These are phyloP conservation scores for Neonectria punicea DNA, from an alignment of 2,329 filamentous ascomycete genomes.

Conservation along the genomic window DNA sequence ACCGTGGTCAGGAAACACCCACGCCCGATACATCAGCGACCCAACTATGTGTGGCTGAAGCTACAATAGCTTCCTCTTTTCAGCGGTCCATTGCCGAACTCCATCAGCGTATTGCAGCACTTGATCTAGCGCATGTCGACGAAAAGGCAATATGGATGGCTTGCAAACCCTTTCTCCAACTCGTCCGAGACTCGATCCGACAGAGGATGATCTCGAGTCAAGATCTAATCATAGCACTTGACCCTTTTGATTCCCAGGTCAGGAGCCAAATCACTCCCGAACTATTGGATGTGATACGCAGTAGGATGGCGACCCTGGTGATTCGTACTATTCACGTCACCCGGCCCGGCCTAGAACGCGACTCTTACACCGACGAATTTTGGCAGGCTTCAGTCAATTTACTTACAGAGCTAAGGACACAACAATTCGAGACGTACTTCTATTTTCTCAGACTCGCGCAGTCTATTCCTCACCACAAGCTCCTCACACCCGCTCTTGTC, in stretches of 20 bases:
- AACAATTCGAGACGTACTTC: background rate
- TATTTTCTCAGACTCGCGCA: slow-evolving; percentile 3
- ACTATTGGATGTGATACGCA: slow-evolving; percentile 24
- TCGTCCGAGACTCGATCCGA: slow-evolving; percentile 23
- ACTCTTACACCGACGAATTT: background rate
- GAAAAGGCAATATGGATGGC: slow-evolving; percentile 12
- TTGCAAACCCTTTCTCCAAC: slow-evolving; percentile 21
- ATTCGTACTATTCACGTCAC: slow-evolving; percentile 22
- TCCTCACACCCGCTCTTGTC: background rate
- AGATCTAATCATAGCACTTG: slow-evolving; percentile 32
- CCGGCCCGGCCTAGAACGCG: background rate
- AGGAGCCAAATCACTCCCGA: slow-evolving; percentile 2
- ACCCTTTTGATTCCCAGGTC: slow-evolving; percentile 29
- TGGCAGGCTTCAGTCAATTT: background rate
- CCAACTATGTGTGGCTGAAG: background rate
- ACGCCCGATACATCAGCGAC: background rate
- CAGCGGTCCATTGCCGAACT: background rate
- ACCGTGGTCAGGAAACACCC: background rate
- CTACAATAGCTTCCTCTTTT: background rate
- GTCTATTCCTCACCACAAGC: background rate
- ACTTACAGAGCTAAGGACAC: background rate
- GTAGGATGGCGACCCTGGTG: slow-evolving; percentile 24
- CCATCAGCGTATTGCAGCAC: background rate
- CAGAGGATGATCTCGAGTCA: slow-evolving; percentile 22
- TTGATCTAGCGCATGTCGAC: background rate